Percentiles rank a stretch among this genome's conserved stretches.
Evolutionary conservation across 2,329 filamentous ascomycete species (phyloP).

Genomic region (Plenodomus lindquistii): DNA sequence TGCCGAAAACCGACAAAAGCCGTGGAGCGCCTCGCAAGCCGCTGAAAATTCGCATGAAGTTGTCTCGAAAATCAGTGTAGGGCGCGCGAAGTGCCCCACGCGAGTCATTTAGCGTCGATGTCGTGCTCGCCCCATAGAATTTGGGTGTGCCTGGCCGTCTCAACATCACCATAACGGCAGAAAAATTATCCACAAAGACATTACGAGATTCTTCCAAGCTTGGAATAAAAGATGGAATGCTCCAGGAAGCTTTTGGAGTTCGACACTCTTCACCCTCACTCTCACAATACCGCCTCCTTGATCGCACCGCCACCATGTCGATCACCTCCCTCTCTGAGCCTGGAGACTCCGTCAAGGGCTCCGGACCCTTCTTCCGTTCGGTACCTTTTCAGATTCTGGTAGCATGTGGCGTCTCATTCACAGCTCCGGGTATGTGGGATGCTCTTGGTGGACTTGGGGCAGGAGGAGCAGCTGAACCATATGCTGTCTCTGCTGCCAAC

Average conservation of each 20-base stretch:
- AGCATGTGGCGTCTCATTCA: conserved; percentile 41
- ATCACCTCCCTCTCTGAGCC: conserved; percentile 10
- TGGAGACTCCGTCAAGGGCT: conserved; percentile 16
- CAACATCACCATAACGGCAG: conserved; percentile 5
- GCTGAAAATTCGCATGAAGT: conserved; percentile 4
- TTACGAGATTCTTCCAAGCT: not conserved
- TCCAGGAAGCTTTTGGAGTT: not conserved
- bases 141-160: conserved; percentile 8
- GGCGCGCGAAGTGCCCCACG: not conserved
- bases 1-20: conserved; percentile 7
- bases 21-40: conserved; percentile 6
- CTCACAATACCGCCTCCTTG: not conserved
- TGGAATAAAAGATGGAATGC: not conserved
- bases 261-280: not conserved
- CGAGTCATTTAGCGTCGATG: conserved; percentile 18
- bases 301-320: conserved; percentile 12
- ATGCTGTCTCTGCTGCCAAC: conserved; percentile 39
- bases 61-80: not conserved
- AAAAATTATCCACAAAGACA: not conserved
- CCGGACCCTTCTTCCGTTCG: conserved; percentile 34
- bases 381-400: conserved; percentile 40
- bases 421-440: conserved; percentile 43
- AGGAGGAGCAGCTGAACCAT: conserved; percentile 40
- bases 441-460: conserved; percentile 39
- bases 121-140: conserved; percentile 27